These are phyloP conservation scores for Boletellus sp. DNA, from an alignment of 1,284 basidiomycete genomes.

Conservation along the genomic window DNA sequence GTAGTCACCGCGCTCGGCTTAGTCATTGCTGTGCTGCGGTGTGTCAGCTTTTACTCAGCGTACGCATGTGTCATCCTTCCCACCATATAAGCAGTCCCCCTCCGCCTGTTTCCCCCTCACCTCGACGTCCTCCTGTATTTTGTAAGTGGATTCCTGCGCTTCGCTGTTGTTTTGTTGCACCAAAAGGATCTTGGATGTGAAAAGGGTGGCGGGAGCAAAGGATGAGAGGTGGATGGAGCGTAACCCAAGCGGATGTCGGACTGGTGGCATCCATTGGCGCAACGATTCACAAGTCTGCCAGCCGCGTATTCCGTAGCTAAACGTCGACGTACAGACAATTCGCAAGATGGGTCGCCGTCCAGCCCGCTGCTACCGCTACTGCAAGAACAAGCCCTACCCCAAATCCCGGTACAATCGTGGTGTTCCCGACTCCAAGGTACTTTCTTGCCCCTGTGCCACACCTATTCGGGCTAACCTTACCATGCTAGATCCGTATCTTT, in stretches of 20 bases:
- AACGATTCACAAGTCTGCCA: neutral
- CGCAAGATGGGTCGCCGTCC: conserved; percentile 87
- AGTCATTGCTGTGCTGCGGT: conserved; percentile 1
- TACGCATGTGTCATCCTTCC: conserved; percentile 21
- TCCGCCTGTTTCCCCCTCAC: neutral
- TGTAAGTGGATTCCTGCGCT: conserved; percentile 14
- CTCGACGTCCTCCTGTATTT: conserved; percentile 17
- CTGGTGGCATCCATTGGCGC: too few relatives aligned
- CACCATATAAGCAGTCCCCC: conserved; percentile 18
- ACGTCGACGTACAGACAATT: conserved; percentile 11
- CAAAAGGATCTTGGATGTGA: neutral
- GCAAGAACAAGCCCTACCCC: conserved; percentile 97
- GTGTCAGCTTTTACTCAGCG: conserved; percentile 24
- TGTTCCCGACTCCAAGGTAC: conserved; percentile 90
- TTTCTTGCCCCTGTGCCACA: neutral
- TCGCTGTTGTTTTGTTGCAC: neutral
- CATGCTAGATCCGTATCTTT: conserved; percentile 81
- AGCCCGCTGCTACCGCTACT: conserved; percentile 95
- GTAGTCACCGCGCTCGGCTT: too few relatives aligned
- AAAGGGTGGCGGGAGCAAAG: neutral
- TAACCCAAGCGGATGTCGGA: conserved; percentile 4
- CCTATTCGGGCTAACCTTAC: neutral
- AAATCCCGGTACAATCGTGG: conserved; percentile 98
- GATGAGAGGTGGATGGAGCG: conserved; percentile 14
- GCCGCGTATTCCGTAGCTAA: conserved; percentile 7